Base-by-base conservation (phyloP, 2,329 filamentous ascomycete species). In the Sarocladiaceae sp. region DNA sequence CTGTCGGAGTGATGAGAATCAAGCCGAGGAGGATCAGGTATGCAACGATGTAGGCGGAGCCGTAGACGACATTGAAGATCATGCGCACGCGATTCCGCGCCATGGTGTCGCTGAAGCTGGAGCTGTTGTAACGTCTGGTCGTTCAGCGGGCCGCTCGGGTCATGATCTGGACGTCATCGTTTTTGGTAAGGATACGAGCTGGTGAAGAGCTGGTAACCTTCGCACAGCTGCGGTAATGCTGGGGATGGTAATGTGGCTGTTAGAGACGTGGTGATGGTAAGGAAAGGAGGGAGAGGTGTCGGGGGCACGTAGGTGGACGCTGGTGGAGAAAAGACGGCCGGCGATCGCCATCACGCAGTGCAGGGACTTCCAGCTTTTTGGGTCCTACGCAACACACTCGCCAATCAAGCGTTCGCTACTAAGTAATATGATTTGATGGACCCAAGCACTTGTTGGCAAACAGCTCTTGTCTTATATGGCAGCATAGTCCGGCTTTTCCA, bases 11-110 rank as follows among this genome's bases (percentile, higher is more conserved):
- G 52, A 94, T 74, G 56, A 91, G 74, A 33, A 95, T 74, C 45
- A 96, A 76, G 45, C 76, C 74, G 53, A 87, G 63, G 27, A 90
- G 78, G 55, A 94, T 59, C 55, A 91, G 63, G 61, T 83, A 83
- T 57, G 96, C 74, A 55, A 89, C 63, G 48, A 82, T 78, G 64
- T 95, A 97, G 52, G 83, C 74, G 39, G 80, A 80, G 58, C 76
- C 82, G 70, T 95, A 95, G 67, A 90, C 79, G 63, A 95, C 80
- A 60, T 82, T 81, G 63, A 86, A 88, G 57, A 90, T 67, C 49
- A 21, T 43, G 10, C 23, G 6, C 26, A 24, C 23, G 15, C 23
- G 33, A 15, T 33, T 43, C 5, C 64, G 60, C 50, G 64, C 62
- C 66, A 71, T 69, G 51, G 55, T 61, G 47, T n/a, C n/a, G 53